These are phyloP conservation scores for Ceratocystis albifundus DNA, from an alignment of 2,329 filamentous ascomycete genomes.

Conservation along the genomic window DNA sequence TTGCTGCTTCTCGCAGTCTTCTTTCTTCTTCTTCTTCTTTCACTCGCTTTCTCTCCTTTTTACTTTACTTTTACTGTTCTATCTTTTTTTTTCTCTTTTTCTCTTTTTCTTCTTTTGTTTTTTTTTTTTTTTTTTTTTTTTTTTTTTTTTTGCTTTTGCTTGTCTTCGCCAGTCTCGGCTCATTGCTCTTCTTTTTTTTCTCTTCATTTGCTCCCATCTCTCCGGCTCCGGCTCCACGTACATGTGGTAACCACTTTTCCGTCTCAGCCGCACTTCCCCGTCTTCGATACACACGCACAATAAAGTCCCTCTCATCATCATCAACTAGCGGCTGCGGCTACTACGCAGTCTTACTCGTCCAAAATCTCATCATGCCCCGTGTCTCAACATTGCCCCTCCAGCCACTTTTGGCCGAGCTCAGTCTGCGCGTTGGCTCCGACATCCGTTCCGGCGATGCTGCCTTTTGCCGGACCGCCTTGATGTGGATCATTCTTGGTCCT, in stretches of 20 bases:
- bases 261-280: background rate
- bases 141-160: background rate
- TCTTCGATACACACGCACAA: background rate
- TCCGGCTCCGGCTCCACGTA: background rate
- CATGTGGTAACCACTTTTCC: background rate
- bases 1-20: slow-evolving; percentile 5
- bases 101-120: background rate
- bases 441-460: slow-evolving; percentile 21
- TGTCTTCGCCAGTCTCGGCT: background rate
- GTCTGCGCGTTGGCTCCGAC: slow-evolving; percentile 19
- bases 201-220: background rate
- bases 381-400: slow-evolving; percentile 2
- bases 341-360: background rate
- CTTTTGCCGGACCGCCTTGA: slow-evolving; percentile 21
- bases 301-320: background rate
- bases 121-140: slow-evolving; percentile 10
- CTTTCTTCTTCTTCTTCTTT: background rate
- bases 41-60: slow-evolving; percentile 9
- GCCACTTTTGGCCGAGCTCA: slow-evolving; percentile 6
- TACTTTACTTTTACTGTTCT: slow-evolving; percentile 14
- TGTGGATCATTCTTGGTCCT: slow-evolving; percentile 20
- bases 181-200: background rate
- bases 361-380: background rate
- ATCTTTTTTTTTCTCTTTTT: slow-evolving; percentile 3
- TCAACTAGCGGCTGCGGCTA: too few species aligned